These are phyloP conservation scores for Fusarium metavorans DNA, from an alignment of 2,329 filamentous ascomycete genomes.

Conservation along the genomic window DNA sequence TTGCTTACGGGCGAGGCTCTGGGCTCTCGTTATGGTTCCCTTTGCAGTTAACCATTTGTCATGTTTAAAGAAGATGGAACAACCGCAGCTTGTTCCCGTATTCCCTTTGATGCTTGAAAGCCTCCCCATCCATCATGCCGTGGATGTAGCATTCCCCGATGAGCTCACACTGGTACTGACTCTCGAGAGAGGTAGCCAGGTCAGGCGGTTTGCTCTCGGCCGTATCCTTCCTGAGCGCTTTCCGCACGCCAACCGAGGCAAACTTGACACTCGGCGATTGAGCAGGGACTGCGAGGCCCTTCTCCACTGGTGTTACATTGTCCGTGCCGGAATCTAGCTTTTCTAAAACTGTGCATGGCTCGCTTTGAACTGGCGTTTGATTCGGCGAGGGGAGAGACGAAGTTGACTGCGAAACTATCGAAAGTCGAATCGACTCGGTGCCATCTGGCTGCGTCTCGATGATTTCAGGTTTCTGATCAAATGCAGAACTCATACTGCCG, in stretches of 20 bases:
- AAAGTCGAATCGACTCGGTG: neutral
- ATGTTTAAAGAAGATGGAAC: neutral
- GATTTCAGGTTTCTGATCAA: neutral
- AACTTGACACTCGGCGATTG: neutral
- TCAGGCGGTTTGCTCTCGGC: neutral
- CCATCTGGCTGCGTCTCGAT: neutral
- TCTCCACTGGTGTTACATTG: neutral
- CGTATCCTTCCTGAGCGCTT: neutral
- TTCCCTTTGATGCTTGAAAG: neutral
- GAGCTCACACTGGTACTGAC: neutral
- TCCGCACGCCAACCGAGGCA: neutral
- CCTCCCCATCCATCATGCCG: neutral
- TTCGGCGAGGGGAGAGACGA: neutral
- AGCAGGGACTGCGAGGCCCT: neutral
- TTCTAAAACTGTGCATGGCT: too few relatives aligned
- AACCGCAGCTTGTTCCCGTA: neutral
- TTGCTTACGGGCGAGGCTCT: too few relatives aligned
- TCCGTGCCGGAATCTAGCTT: too few relatives aligned
- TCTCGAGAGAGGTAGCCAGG: neutral
- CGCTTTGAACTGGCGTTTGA: neutral
- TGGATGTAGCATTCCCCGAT: neutral
- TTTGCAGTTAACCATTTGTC: neutral
- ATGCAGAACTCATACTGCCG: neutral
- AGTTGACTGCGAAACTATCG: neutral
- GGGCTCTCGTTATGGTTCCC: neutral